Evolutionary conservation across 768 basidiomycete genomes (phyloP).

Genomic region (Terana coerulea): DNA sequence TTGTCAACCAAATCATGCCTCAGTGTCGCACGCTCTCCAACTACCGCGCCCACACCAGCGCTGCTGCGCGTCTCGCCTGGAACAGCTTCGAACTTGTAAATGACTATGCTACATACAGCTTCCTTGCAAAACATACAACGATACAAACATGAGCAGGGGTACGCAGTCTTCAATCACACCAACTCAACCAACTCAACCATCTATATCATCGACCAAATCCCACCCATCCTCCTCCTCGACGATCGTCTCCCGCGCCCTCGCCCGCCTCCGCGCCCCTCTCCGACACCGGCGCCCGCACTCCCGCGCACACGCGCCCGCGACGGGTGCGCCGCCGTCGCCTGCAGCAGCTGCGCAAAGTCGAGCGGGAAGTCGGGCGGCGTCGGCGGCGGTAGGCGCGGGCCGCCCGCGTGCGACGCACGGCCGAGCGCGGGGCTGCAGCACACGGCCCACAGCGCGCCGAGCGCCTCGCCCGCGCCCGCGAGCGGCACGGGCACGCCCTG

Average conservation of each 20-base stretch:
- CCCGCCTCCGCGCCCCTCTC: slow-evolving; percentile 10
- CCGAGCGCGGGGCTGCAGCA: slow-evolving; percentile 77
- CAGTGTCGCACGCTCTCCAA: no score
- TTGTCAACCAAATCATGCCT: no score
- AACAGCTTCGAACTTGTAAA: no score
- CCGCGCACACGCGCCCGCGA: slow-evolving; percentile 25
- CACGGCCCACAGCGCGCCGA: slow-evolving; percentile 76
- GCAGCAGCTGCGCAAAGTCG: slow-evolving; percentile 77
- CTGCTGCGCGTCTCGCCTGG: no score
- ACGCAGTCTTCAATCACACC: no score
- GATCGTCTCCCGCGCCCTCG: slow-evolving; percentile 20
- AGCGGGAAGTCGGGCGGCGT: slow-evolving; percentile 61
- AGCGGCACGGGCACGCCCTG: slow-evolving; percentile 73
- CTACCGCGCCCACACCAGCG: no score
- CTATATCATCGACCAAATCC: slow-evolving; percentile 39
- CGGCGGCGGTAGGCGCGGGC: slow-evolving; percentile 58
- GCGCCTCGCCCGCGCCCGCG: slow-evolving; percentile 71
- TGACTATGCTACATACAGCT: no score
- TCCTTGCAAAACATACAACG: no score
- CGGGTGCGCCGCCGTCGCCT: slow-evolving; percentile 69
- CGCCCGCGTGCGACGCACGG: slow-evolving; percentile 53
- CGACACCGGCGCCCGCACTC: no score
- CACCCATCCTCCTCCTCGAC: slow-evolving; percentile 46
- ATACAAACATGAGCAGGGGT: no score
- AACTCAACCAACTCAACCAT: background rate